Evolutionary conservation across 495 filamentous ascomycete species (phyloP).

Genomic region (Aspergillus nanangensis): DNA sequence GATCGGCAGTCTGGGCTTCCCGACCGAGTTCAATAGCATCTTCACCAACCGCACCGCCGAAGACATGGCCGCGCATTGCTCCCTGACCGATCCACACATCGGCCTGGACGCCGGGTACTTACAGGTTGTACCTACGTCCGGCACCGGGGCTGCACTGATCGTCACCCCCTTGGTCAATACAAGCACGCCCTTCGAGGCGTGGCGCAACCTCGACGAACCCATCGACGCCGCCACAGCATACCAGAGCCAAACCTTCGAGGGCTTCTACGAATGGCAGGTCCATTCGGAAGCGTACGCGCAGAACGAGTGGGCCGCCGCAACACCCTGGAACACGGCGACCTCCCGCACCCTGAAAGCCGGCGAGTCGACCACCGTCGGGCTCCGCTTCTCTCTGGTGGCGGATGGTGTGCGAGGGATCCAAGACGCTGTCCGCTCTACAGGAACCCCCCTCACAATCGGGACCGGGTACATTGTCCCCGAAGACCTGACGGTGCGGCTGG

Average conservation of each 20-base stretch:
- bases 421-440: constrained; percentile 26
- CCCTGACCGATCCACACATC: constrained; percentile 46
- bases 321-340: constrained; percentile 45
- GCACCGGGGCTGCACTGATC: constrained; percentile 40
- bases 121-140: constrained; percentile 37
- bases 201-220: constrained; percentile 36
- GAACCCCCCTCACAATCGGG: constrained; percentile 38
- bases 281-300: constrained; percentile 43
- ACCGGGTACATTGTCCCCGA: constrained; percentile 44
- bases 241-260: constrained; percentile 46
- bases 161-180: constrained; percentile 42
- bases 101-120: constrained; percentile 49
- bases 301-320: constrained; percentile 38
- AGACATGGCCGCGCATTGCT: constrained; percentile 37
- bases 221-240: constrained; percentile 27
- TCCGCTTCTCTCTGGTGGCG: constrained; percentile 43
- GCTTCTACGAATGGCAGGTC: constrained; percentile 49
- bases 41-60: constrained; percentile 43
- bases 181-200: constrained; percentile 43
- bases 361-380: constrained; percentile 33
- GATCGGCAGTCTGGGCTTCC: constrained; percentile 48
- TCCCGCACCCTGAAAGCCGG: constrained; percentile 35
- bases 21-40: constrained; percentile 52
- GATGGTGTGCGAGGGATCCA: constrained; percentile 35
- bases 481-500: constrained; percentile 35